phyloP scores from a whole-genome alignment of 345 rosid species.

The Hibiscus tridactylites region DNA sequence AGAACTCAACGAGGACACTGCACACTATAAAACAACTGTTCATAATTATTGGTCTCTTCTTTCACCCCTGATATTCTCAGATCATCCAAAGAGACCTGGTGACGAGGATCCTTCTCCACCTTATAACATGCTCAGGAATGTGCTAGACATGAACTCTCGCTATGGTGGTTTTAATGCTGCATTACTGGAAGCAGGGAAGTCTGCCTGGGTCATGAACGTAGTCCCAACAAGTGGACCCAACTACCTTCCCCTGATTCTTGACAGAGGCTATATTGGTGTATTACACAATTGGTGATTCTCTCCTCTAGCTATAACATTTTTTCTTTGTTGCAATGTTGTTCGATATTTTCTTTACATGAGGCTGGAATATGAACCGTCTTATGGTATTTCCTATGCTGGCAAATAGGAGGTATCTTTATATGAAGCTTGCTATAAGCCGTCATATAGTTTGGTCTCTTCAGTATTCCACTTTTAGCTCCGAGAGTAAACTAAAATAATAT shows the following conservation, averaged over 20 bases:
- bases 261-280: conserved; percentile 89
- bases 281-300: conserved; percentile 78
- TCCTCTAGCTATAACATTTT: not conserved
- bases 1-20: conserved; percentile 56
- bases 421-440: not conserved
- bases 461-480: not conserved
- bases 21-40: conserved; percentile 49
- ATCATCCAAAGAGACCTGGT: conserved; percentile 99
- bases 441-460: not conserved
- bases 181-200: conserved; percentile 65
- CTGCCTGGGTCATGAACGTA: conserved; percentile 96
- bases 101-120: conserved; percentile 98
- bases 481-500: not conserved
- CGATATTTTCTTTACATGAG: not conserved
- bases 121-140: conserved; percentile 92
- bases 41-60: conserved; percentile 87
- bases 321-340: not conserved
- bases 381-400: not conserved
- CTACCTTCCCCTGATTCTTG: conserved; percentile 78
- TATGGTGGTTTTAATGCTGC: conserved; percentile 89
- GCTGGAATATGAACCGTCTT: not conserved
- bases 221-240: conserved; percentile 82
- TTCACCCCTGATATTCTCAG: conserved; percentile 95
- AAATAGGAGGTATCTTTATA: not conserved
- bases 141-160: conserved; percentile 92